These are phyloP conservation scores for Pseudogymnoascus destructans DNA, from an alignment of 2,329 filamentous ascomycete species.

Conservation along the genomic window DNA sequence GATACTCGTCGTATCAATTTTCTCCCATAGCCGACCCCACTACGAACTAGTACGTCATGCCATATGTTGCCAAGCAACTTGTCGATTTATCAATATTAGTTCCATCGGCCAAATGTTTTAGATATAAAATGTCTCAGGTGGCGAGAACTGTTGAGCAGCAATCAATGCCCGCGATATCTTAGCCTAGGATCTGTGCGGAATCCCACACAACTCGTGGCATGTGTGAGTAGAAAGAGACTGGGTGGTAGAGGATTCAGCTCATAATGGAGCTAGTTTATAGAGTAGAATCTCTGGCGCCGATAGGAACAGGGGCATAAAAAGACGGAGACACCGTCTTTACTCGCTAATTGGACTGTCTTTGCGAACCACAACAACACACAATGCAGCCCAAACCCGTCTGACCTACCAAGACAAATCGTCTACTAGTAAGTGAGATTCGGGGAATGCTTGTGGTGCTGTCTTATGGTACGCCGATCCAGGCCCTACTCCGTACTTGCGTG, in stretches of 20 bases:
- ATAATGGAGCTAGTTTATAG: background rate
- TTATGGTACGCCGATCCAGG: constrained; percentile 1
- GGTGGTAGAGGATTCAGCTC: constrained; percentile 4
- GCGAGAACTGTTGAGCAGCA: constrained; percentile 1
- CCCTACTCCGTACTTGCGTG: background rate
- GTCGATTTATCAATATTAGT: constrained; percentile 3
- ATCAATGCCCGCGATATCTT: background rate
- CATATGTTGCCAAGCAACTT: background rate
- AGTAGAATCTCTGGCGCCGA: constrained; percentile 1
- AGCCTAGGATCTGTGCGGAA: background rate
- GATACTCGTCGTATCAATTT: constrained; percentile 5
- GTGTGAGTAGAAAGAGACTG: background rate
- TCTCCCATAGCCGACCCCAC: background rate
- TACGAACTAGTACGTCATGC: background rate
- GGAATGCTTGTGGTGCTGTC: background rate
- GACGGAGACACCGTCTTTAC: constrained; percentile 1
- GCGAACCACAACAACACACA: background rate
- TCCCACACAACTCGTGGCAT: constrained; percentile 7
- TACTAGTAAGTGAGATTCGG: background rate
- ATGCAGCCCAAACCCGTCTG: background rate
- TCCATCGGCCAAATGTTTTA: constrained; percentile 6
- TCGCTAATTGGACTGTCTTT: background rate
- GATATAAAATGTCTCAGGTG: constrained; percentile 8
- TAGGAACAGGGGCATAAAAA: constrained; percentile 5
- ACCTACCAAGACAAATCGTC: constrained; percentile 3